Base-by-base conservation (phyloP, 2,329 filamentous ascomycete species). In the Cadophora malorum region DNA sequence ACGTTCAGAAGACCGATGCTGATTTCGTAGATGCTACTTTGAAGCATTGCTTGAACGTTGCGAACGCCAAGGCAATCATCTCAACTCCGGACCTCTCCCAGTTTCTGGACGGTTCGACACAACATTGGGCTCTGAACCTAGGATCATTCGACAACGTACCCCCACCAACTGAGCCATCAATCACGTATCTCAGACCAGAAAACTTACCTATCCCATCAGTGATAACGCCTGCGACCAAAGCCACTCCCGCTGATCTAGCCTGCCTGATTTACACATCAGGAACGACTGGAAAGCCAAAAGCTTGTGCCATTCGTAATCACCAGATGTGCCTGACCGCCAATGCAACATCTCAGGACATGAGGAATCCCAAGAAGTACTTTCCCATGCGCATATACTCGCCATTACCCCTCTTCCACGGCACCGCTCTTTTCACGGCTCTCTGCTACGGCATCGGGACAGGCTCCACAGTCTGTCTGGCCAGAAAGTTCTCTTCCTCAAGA, bases 341-440 rank as follows among this genome's bases (percentile, higher is more conserved):
- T 9, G 76, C 81, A 0, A 69, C 77, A 0, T 74, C 79, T 3
- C 56, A 70, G 19, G 83, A 84, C 66, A 66, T 73, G 56, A 73
- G 76, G 21, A 76, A 80, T 38, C 79, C 74, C 0, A 73, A 76
- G 16, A 81, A 80, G 68, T 83, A 83, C 72, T 80, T 78, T 33
- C 79, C 80, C 1, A 70, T 84, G 14, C 81, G 83, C 7, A 82
- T 78, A 16, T 84, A 84, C 68, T 83, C 80, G 3, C 77, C 81
- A 8, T 77, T 84, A 9, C 83, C 83, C 0, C 76, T 84, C 19
- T 84, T 83, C 75, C 83, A 84, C 72, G 82, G 81, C 59, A 84
- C 83, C 0, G 82, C 80, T 6, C 79, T 82, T 67, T 83, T 83
- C 64, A 80, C 79, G 0, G 82, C 81, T 0, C 19, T 84, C 6